Evolutionary conservation across 768 basidiomycete species (phyloP).

Genomic region (Amyloporia xantha): DNA sequence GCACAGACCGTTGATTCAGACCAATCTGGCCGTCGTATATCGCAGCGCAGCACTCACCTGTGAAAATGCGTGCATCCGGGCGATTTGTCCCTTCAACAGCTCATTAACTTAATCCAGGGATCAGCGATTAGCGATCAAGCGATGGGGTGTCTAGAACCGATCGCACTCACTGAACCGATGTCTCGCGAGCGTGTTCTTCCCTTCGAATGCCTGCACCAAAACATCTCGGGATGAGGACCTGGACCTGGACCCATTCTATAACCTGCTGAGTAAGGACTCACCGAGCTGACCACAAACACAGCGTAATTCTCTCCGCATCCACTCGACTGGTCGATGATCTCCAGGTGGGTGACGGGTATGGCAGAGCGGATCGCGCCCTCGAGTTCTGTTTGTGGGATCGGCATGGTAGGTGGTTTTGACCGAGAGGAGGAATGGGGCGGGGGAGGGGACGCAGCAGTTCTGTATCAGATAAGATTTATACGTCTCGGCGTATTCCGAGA

Average conservation of each 20-base stretch:
- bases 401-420: slow-evolving; percentile 38
- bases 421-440: not conserved
- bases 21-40: not conserved
- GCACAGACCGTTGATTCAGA: not conserved
- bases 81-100: slow-evolving; percentile 63
- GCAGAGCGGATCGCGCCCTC: slow-evolving; percentile 58
- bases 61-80: slow-evolving; percentile 83
- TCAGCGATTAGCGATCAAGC: not conserved
- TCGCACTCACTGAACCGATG: slow-evolving; percentile 56
- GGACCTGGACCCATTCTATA: not conserved
- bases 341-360: slow-evolving; percentile 58
- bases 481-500: not conserved
- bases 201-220: slow-evolving; percentile 58
- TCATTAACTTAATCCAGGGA: slow-evolving; percentile 55
- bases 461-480: slow-evolving; percentile 11
- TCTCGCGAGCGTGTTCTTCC: slow-evolving; percentile 70
- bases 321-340: slow-evolving; percentile 71
- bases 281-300: slow-evolving; percentile 72
- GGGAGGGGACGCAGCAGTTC: not conserved
- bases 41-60: slow-evolving; percentile 44
- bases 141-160: no score
- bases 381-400: slow-evolving; percentile 47
- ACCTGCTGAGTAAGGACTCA: slow-evolving; percentile 23
- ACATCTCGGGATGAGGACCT: no score
- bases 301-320: slow-evolving; percentile 79